phyloP scores from a whole-genome alignment of 2,329 filamentous ascomycete species.

The Fusarium sambucinum region DNA sequence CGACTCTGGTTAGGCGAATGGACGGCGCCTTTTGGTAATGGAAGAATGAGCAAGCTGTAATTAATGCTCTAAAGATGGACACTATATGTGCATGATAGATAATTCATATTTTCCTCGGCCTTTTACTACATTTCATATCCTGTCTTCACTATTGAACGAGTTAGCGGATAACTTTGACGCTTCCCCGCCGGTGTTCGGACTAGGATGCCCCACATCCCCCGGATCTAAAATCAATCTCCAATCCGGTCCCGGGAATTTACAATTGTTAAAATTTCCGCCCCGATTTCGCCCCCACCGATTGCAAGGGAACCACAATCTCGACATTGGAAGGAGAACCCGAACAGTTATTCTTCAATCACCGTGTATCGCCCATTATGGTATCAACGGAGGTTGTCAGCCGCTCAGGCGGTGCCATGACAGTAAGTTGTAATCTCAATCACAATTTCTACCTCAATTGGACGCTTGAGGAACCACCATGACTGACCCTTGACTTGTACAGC shows the following conservation, averaged over 20 bases:
- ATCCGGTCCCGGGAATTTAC: conserved; percentile 53
- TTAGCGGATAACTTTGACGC: not conserved
- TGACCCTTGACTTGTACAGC: conserved; percentile 49
- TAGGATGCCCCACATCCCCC: conserved; percentile 44
- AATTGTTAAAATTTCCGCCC: conserved; percentile 51
- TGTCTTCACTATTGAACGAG: not conserved
- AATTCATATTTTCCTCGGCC: not conserved
- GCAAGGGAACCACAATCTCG: conserved; percentile 20
- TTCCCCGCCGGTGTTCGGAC: conserved; percentile 42
- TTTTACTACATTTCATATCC: not conserved
- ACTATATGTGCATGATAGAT: not conserved
- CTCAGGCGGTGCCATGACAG: conserved; percentile 62
- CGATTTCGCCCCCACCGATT: conserved; percentile 48
- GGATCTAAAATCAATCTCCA: conserved; percentile 48
- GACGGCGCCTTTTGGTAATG: conserved; percentile 38
- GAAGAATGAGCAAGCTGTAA: conserved; percentile 20
- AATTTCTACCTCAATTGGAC: conserved; percentile 18
- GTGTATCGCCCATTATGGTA: conserved; percentile 57
- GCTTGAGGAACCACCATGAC: conserved; percentile 1
- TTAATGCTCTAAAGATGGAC: conserved; percentile 9
- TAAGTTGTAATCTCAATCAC: conserved; percentile 44
- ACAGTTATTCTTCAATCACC: conserved; percentile 34
- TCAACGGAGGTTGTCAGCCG: conserved; percentile 64
- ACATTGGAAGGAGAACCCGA: conserved; percentile 19
- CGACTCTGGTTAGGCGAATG: conserved; percentile 22